phyloP scores from a whole-genome alignment of 768 basidiomycete species.

The Dictyophora rubrovolvata region DNA sequence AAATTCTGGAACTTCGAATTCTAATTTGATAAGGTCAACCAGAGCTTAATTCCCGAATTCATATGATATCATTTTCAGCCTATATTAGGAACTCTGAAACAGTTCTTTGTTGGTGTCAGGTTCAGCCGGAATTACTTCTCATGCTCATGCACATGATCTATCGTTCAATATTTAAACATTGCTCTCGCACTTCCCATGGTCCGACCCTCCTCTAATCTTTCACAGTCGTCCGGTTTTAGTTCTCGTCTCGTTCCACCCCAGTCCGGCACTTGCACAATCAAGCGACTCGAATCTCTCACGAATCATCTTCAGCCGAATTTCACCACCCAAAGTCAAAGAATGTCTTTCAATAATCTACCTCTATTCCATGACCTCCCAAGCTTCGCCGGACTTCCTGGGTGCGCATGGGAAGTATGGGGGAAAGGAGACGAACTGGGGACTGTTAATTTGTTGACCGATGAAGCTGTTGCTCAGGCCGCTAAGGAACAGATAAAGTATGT shows the following conservation, averaged over 20 bases:
- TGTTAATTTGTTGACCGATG: slow-evolving; percentile 52
- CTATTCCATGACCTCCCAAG: slow-evolving; percentile 39
- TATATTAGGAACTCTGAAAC: too few relatives aligned
- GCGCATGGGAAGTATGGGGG: slow-evolving; percentile 65
- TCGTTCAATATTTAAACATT: too few relatives aligned
- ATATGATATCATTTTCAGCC: too few relatives aligned
- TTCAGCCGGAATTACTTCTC: too few relatives aligned
- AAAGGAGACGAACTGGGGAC: slow-evolving; percentile 57
- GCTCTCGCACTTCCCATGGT: too few relatives aligned
- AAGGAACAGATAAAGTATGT: slow-evolving; percentile 48
- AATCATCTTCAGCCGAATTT: background rate
- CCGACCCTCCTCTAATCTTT: too few relatives aligned
- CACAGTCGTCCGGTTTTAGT: too few relatives aligned
- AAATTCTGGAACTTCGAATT: too few relatives aligned
- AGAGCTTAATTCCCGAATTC: too few relatives aligned
- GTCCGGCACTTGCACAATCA: background rate
- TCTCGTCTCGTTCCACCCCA: background rate
- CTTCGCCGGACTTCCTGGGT: slow-evolving; percentile 38
- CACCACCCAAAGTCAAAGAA: background rate
- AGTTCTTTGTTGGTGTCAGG: too few relatives aligned
- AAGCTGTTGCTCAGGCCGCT: slow-evolving; percentile 49
- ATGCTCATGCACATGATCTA: too few relatives aligned
- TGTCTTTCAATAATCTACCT: slow-evolving; percentile 17
- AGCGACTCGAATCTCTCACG: background rate
- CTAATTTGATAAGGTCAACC: too few relatives aligned